Evolutionary conservation across 192 early-diverging fungal genomes (phyloP).

Genomic region (Diversispora epigaea): DNA sequence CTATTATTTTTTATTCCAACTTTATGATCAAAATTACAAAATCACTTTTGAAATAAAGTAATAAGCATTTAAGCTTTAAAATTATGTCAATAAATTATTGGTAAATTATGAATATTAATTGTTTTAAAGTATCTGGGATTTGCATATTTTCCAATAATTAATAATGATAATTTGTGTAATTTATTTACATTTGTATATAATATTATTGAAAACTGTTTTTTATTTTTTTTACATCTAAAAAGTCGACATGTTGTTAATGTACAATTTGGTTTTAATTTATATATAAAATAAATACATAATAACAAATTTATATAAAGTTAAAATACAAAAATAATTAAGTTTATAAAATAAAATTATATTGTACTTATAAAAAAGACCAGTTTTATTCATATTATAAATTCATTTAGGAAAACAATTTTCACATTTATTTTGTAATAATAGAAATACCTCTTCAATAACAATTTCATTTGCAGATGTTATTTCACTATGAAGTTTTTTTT

Average conservation of each 20-base stretch:
- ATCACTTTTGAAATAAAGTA: constrained; percentile 25
- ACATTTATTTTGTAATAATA: constrained; percentile 5
- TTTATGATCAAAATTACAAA: constrained; percentile 15
- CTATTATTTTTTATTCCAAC: constrained; percentile 1
- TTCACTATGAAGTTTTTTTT: constrained; percentile 24
- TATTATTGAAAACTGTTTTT: constrained; percentile 6
- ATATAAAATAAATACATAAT: not conserved
- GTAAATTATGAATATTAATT: constrained; percentile 15
- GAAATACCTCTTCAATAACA: not conserved
- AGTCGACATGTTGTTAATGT: not conserved
- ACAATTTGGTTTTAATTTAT: constrained; percentile 10
- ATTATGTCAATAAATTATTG: too few relatives aligned
- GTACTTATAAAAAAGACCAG: constrained; percentile 21
- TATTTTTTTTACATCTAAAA: constrained; percentile 1
- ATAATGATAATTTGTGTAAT: constrained; percentile 17
- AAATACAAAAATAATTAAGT: too few relatives aligned
- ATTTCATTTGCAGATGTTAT: not conserved
- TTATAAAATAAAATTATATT: not conserved
- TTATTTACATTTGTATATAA: constrained; percentile 19
- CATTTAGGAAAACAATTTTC: constrained; percentile 2
- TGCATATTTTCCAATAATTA: constrained; percentile 30
- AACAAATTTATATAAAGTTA: not conserved
- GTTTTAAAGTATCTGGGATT: constrained; percentile 26
- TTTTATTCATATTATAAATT: constrained; percentile 32
- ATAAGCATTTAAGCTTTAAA: too few relatives aligned